phyloP scores from a whole-genome alignment of 495 filamentous ascomycete species.

The Usnea hakonensis region DNA sequence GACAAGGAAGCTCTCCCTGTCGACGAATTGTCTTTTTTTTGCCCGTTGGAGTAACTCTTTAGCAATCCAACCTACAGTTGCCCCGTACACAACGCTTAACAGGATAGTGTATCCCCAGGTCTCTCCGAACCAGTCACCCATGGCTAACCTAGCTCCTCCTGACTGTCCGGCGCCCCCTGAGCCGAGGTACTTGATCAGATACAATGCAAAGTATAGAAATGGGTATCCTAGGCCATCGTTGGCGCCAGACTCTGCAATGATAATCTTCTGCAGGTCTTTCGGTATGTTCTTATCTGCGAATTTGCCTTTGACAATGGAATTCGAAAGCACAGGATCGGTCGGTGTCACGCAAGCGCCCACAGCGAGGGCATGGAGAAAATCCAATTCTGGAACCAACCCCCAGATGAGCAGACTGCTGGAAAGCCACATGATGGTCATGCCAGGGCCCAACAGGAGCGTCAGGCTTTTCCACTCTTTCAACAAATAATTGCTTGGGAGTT shows the following conservation, averaged over 20 bases:
- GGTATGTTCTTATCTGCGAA: conserved; percentile 89
- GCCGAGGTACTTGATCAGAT: conserved; percentile 63
- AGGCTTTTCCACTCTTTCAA: conserved; percentile 73
- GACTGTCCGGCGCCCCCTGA: conserved; percentile 49
- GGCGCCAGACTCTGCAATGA: conserved; percentile 82
- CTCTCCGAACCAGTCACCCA: conserved; percentile 79
- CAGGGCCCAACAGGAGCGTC: conserved; percentile 68
- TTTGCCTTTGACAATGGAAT: conserved; percentile 87
- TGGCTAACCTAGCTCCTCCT: conserved; percentile 55
- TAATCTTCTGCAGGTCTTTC: conserved; percentile 71
- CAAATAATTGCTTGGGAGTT: conserved; percentile 83
- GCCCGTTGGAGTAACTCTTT: conserved; percentile 79
- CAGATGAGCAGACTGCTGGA: conserved; percentile 68
- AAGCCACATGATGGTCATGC: conserved; percentile 89
- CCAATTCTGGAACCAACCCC: conserved; percentile 65
- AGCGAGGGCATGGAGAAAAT: conserved; percentile 69
- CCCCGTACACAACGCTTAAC: conserved; percentile 71
- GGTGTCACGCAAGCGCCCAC: conserved; percentile 82
- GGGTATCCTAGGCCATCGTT: conserved; percentile 95
- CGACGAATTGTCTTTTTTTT: conserved; percentile 73
- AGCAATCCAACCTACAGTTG: conserved; percentile 67
- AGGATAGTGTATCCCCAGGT: conserved; percentile 81
- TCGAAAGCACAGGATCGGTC: conserved; percentile 84
- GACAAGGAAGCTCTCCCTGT: conserved; percentile 83
- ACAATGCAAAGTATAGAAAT: conserved; percentile 78